Percentiles rank a stretch among this genome's conserved stretches.
Conservation (phyloP, 2,329 filamentous ascomycete genomes). For the Exophiala dermatitidis region DNA sequence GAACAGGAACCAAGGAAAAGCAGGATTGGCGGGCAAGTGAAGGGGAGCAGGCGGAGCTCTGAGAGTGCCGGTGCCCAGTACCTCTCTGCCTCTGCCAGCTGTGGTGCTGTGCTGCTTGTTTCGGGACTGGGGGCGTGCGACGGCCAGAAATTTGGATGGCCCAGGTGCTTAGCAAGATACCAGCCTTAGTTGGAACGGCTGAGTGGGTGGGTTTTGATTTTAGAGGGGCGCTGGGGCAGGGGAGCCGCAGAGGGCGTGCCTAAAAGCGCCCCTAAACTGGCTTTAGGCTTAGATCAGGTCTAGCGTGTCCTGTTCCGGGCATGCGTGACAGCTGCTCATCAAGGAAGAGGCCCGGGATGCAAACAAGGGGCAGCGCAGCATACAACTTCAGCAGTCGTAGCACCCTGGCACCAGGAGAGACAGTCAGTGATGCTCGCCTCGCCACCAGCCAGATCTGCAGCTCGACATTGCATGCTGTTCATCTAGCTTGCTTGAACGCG, state of each 20-base stretch:
- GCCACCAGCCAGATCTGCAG: not conserved
- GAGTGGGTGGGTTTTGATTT: constrained; percentile 12
- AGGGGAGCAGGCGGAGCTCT: constrained; percentile 5
- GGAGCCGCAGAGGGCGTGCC: not conserved
- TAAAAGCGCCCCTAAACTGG: too few relatives aligned
- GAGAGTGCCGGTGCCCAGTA: too few relatives aligned
- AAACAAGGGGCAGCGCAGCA: constrained; percentile 11
- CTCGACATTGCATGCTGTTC: too few relatives aligned
- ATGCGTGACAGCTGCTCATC: not conserved
- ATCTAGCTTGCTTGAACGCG: too few relatives aligned
- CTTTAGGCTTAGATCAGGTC: not conserved
- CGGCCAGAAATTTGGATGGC: constrained; percentile 15
- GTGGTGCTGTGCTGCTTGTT: constrained; percentile 19
- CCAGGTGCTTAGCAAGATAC: not conserved
- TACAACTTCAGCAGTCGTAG: too few relatives aligned
- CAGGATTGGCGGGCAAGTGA: constrained; percentile 11
- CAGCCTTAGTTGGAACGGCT: not conserved
- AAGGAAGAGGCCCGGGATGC: constrained; percentile 2
- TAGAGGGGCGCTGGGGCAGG: constrained; percentile 1
- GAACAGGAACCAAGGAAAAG: constrained; percentile 13
- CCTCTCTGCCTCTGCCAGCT: too few relatives aligned
- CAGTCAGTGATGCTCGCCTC: too few relatives aligned
- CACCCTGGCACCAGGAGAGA: too few relatives aligned
- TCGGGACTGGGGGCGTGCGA: constrained; percentile 19
- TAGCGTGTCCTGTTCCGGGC: constrained; percentile 9